A percentile compares a stretch with the other conserved stretches of the same genome.
Conservation (phyloP, 2,329 filamentous ascomycete genomes). For the Cryphonectria japonica region DNA sequence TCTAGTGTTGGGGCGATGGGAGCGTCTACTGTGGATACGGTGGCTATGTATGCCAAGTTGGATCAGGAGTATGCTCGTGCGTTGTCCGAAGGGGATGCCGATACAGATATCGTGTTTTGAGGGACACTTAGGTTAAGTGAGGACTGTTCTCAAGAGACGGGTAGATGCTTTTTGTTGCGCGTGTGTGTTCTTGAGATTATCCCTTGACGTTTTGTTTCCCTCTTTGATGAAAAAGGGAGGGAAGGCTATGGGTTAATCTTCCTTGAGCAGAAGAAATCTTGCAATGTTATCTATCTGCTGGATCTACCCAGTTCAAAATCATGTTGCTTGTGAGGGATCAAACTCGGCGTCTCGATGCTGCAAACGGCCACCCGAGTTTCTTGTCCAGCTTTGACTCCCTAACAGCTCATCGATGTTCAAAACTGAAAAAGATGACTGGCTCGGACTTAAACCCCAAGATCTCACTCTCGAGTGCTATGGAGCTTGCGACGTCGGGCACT, state of each 20-base stretch:
- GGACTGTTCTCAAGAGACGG: neutral
- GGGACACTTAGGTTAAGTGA: neutral
- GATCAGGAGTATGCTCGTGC: slow-evolving; percentile 22
- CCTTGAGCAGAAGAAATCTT: neutral
- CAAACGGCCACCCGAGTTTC: too few species aligned
- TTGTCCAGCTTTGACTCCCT: too few species aligned
- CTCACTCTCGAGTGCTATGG: neutral
- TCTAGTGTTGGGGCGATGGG: slow-evolving; percentile 3
- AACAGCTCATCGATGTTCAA: neutral
- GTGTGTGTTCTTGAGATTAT: neutral
- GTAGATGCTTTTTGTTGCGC: neutral
- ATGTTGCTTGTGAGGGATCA: too few species aligned
- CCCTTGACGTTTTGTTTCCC: neutral
- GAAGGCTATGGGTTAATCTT: neutral
- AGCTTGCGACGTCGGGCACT: neutral
- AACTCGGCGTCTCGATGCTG: too few species aligned
- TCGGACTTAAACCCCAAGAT: neutral
- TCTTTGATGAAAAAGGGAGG: too few species aligned
- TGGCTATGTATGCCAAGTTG: slow-evolving; percentile 24
- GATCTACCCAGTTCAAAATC: neutral
- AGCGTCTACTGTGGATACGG: neutral
- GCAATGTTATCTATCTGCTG: neutral
- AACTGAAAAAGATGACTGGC: neutral
- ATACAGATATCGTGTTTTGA: slow-evolving; percentile 9
- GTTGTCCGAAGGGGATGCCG: neutral